Evolutionary conservation across 129 eudicot genomes (phyloP).

Genomic region (Rutidosis leptorrhynchoides): DNA sequence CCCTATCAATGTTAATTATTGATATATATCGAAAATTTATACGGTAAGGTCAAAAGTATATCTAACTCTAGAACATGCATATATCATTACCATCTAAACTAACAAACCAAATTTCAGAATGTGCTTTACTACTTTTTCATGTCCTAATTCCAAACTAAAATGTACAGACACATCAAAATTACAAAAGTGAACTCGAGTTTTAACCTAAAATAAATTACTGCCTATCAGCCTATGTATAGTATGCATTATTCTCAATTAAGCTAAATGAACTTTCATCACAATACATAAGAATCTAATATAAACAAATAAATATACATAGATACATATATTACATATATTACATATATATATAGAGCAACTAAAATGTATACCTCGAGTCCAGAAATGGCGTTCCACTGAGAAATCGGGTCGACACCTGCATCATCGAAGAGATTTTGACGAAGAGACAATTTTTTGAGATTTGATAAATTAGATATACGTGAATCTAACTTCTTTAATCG

Average conservation of each 20-base stretch:
- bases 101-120: too few relatives aligned
- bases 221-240: not conserved
- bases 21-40: too few relatives aligned
- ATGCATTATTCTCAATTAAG: not conserved
- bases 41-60: too few relatives aligned
- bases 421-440: constrained; percentile 76
- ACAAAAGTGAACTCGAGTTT: not conserved
- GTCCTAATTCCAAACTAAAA: too few relatives aligned
- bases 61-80: too few relatives aligned
- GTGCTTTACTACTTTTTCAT: too few relatives aligned
- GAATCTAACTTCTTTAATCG: constrained; percentile 68
- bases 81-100: too few relatives aligned
- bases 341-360: not conserved
- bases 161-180: not conserved
- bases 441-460: constrained; percentile 81
- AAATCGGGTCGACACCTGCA: constrained; percentile 58
- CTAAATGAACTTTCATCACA: not conserved
- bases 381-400: constrained; percentile 62
- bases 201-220: not conserved
- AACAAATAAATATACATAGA: not conserved
- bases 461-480: constrained; percentile 57
- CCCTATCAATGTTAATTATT: not conserved
- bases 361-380: constrained; percentile 56
- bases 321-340: too few relatives aligned
- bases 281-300: not conserved